Percentiles rank a stretch among this genome's conserved stretches.
phyloP scores from a whole-genome alignment of 2,329 filamentous ascomycete species.

The Gremmenia infestans region DNA sequence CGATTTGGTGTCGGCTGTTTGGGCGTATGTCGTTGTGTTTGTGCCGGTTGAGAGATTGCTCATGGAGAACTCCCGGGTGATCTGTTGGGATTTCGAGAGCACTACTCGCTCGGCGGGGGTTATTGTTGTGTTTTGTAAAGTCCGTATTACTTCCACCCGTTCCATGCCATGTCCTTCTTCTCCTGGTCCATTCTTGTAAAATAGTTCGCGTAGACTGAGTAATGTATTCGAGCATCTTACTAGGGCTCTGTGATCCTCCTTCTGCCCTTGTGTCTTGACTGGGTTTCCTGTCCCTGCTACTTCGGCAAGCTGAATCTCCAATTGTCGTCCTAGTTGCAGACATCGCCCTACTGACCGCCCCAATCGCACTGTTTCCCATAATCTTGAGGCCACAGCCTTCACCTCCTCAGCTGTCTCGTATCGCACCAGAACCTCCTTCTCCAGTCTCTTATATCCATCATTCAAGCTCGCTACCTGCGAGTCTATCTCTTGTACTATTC shows the following conservation, averaged over 20 bases:
- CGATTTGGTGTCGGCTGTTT: slow-evolving; percentile 69
- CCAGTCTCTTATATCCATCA: slow-evolving; percentile 78
- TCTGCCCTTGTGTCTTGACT: slow-evolving; percentile 33
- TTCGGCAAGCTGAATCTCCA: slow-evolving; percentile 81
- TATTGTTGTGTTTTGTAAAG: slow-evolving; percentile 64
- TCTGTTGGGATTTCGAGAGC: slow-evolving; percentile 68
- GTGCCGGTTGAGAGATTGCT: slow-evolving; percentile 46
- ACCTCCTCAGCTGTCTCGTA: slow-evolving; percentile 85
- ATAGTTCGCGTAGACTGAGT: slow-evolving; percentile 67
- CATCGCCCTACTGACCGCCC: slow-evolving; percentile 73
- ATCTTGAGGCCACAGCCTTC: slow-evolving; percentile 66
- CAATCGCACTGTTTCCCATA: slow-evolving; percentile 75
- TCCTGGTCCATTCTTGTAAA: slow-evolving; percentile 60
- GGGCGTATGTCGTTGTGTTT: slow-evolving; percentile 51
- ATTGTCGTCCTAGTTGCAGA: slow-evolving; percentile 74
- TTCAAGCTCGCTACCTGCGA: slow-evolving; percentile 37
- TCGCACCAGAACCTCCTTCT: slow-evolving; percentile 80
- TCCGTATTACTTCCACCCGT: slow-evolving; percentile 65
- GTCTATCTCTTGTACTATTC: slow-evolving; percentile 49
- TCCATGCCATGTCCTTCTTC: slow-evolving; percentile 76
- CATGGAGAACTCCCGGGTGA: slow-evolving; percentile 79
- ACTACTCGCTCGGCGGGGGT: slow-evolving; percentile 69
- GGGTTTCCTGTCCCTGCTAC: slow-evolving; percentile 37
- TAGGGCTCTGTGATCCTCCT: slow-evolving; percentile 70
- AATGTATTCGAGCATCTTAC: slow-evolving; percentile 80